phyloP scores from a whole-genome alignment of 768 basidiomycete species.

The Tubosaeta brunneosetosa region DNA sequence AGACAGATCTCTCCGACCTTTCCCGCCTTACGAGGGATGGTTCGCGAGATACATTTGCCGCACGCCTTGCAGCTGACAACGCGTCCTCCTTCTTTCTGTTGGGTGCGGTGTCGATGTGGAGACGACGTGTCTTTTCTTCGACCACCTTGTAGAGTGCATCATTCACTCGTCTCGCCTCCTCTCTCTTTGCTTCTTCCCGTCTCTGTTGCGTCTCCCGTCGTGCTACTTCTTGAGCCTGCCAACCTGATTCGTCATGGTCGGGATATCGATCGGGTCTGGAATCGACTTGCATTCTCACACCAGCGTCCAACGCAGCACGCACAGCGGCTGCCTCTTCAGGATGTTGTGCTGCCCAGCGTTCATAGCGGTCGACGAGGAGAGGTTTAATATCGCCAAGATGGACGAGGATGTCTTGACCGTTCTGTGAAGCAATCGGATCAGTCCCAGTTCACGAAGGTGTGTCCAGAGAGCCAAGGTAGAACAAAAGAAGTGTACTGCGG shows the following conservation, averaged over 20 bases:
- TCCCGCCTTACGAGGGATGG: constrained; percentile 22
- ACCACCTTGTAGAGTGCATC: constrained; percentile 33
- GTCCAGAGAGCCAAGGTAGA: neutral
- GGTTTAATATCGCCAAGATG: constrained; percentile 63
- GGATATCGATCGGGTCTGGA: constrained; percentile 23
- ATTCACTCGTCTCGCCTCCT: constrained; percentile 29
- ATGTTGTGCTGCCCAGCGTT: constrained; percentile 50
- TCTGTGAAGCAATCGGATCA: constrained; percentile 39
- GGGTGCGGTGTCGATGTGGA: constrained; percentile 25
- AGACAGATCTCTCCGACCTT: constrained; percentile 18
- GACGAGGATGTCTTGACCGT: constrained; percentile 71
- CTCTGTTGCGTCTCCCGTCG: constrained; percentile 28
- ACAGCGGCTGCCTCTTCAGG: constrained; percentile 32
- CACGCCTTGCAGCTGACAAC: constrained; percentile 22
- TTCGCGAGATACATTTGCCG: constrained; percentile 21
- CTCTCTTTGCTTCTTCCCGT: constrained; percentile 35
- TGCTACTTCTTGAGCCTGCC: constrained; percentile 29
- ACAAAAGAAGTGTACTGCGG: constrained; percentile 13
- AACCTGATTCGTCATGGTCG: constrained; percentile 31
- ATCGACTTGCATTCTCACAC: constrained; percentile 20
- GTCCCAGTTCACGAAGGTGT: constrained; percentile 4
- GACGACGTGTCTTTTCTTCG: constrained; percentile 21
- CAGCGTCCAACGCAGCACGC: constrained; percentile 20
- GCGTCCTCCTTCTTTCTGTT: constrained; percentile 32
- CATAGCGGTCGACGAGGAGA: constrained; percentile 56